Percentiles rank a stretch among this genome's conserved stretches.
Conservation (phyloP, 495 filamentous ascomycete species). For the Lepraria neglecta region DNA sequence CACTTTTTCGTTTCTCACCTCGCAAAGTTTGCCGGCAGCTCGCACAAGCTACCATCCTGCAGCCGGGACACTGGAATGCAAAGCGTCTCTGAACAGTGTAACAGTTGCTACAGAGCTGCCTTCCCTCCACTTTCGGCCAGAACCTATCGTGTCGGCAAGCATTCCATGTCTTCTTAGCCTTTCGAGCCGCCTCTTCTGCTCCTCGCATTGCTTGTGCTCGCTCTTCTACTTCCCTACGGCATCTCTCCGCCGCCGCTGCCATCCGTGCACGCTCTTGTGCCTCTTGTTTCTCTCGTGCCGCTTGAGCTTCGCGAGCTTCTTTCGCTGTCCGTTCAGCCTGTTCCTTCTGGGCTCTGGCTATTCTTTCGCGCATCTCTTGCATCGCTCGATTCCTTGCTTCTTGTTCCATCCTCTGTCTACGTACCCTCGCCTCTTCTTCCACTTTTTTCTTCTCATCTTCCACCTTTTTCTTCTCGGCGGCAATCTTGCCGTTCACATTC, state of each 20-base stretch:
- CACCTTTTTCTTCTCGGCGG: conserved; percentile 7
- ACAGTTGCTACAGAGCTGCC: conserved; percentile 10
- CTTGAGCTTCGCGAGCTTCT: conserved; percentile 17
- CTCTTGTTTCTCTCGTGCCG: conserved; percentile 8
- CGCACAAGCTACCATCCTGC: conserved; percentile 16
- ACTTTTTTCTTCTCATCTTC: conserved; percentile 1
- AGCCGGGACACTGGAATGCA: conserved; percentile 17
- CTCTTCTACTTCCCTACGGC: conserved; percentile 1
- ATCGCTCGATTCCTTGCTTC: neutral
- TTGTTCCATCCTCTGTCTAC: neutral
- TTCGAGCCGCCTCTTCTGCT: neutral
- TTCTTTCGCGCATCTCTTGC: neutral
- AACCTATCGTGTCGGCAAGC: conserved; percentile 9
- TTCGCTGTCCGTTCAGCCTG: neutral
- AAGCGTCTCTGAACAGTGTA: neutral
- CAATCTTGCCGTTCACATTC: conserved; percentile 5
- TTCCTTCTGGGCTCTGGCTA: neutral
- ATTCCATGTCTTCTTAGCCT: neutral
- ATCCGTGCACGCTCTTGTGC: conserved; percentile 8
- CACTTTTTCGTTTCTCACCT: neutral
- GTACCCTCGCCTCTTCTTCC: conserved; percentile 4
- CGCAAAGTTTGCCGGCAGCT: conserved; percentile 6
- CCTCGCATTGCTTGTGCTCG: neutral
- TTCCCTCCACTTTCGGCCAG: conserved; percentile 15
- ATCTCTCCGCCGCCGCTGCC: conserved; percentile 7